Conservation (phyloP, 441 rosid genomes). For the Euphorbia celastroides region DNA sequence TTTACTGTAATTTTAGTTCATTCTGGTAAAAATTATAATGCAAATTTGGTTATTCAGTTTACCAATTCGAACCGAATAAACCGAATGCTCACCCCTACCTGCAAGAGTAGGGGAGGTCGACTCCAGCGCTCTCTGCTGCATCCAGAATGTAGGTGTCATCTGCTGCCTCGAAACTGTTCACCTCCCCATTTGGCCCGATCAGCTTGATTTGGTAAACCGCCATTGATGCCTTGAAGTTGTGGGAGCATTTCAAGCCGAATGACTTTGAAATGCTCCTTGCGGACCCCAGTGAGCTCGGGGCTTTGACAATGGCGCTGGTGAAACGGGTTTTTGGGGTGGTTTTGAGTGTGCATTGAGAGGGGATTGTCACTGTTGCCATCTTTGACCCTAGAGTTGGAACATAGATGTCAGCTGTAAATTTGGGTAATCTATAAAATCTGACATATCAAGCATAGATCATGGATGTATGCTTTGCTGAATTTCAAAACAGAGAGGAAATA, state of each 20-base stretch:
- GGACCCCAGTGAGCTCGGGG: conserved; percentile 39
- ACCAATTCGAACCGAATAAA: too few species aligned
- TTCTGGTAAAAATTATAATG: too few species aligned
- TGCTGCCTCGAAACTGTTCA: conserved; percentile 50
- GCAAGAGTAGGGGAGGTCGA: conserved; percentile 87
- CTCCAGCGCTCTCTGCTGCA: conserved; percentile 75
- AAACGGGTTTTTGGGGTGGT: conserved; percentile 31
- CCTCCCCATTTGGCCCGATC: conserved; percentile 60
- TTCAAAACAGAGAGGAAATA: conserved; percentile 22
- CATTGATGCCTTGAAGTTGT: conserved; percentile 45
- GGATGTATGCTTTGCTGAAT: not conserved
- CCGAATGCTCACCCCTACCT: too few species aligned
- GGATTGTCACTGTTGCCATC: conserved; percentile 46
- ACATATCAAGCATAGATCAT: not conserved
- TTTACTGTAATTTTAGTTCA: too few species aligned
- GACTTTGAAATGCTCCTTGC: conserved; percentile 44
- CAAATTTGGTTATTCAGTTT: too few species aligned
- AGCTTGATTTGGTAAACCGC: conserved; percentile 72
- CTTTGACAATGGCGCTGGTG: conserved; percentile 27
- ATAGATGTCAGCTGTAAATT: not conserved
- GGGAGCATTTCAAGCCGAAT: conserved; percentile 58
- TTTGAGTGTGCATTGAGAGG: conserved; percentile 34
- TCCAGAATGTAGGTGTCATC: conserved; percentile 71
- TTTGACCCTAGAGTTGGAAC: conserved; percentile 21
- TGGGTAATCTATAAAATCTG: too few species aligned